Base-by-base conservation (phyloP, 805 yeast genomes). In the Citeromyces nyonsensis region DNA sequence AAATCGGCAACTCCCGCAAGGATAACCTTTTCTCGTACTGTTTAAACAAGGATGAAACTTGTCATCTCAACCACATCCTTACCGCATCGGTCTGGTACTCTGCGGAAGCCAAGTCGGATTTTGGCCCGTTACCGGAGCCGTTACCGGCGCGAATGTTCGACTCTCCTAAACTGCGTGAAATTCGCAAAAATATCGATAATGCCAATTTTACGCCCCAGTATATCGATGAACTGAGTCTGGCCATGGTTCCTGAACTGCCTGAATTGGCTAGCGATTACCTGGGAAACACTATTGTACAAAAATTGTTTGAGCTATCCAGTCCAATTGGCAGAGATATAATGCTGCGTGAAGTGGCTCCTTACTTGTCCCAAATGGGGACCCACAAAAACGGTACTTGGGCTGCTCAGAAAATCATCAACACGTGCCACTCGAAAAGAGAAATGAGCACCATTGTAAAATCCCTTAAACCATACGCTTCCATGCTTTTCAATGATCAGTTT, bases 341-440 rank as follows among this genome's bases (percentile, higher is more conserved):
- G 83, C 64, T 91, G 35, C 71, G 78, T 44, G 70, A 69, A 40
- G 70, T 93, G 27, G 61, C 78, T 4, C 93, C 86, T 18, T 82
- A 66, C 46, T 60, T 91, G 40, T 82, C 95, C 1, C 93, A 84
- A 43, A 78, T 88, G 63, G 91, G 96, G 44, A 77, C 84, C 35
- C 98, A 91, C 57, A 91, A 91, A 48, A 91, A 91, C 52, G 98
- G 98, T 39, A 91, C 98, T 4, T 91, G 98, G 98, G 97, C 96
- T 2, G 94, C 95, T 15, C 98, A 91, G 54, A 91, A 88, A 54
- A 77, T 91, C 53, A 85, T 91, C 43, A 79, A 74, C 41, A 74
- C 75, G 29, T 78, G 84, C 4, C 43, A 45, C 11, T 55, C 64
- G 39, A 73, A 64, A 29, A 64, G 69, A 31, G 82, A 74, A 44